These are phyloP conservation scores for Ophiostoma pallidulum DNA, from an alignment of 2,329 filamentous ascomycete species.

Conservation along the genomic window DNA sequence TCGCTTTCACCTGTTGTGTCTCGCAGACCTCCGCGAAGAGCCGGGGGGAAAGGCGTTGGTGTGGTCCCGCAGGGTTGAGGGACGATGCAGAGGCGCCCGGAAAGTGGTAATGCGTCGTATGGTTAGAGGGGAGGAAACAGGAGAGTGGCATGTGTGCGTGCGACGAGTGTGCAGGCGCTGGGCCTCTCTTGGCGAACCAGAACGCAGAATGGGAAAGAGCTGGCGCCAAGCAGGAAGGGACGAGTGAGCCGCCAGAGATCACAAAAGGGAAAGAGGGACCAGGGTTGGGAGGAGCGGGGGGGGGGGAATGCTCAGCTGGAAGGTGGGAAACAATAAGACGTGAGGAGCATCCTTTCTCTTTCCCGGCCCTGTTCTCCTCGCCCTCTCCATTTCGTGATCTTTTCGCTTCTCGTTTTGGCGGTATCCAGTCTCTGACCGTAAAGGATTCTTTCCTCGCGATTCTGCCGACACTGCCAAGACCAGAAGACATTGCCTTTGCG, in stretches of 20 bases:
- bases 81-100: not conserved
- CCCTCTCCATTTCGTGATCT: not conserved
- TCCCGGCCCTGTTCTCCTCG: not conserved
- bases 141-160: not conserved
- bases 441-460: not conserved
- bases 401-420: not conserved
- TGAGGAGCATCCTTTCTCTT: conserved; percentile 1
- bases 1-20: no score
- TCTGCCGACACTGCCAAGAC: not conserved
- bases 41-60: not conserved
- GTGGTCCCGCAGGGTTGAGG: not conserved
- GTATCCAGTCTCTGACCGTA: not conserved
- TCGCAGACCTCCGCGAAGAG: no score
- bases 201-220: not conserved
- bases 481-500: not conserved
- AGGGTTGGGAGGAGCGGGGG: not conserved
- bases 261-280: not conserved
- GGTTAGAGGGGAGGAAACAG: no score
- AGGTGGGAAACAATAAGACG: conserved; percentile 6
- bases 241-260: not conserved
- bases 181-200: not conserved
- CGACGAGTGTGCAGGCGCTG: not conserved
- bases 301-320: not conserved
- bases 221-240: conserved; percentile 4
- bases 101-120: no score